A percentile compares a stretch with the other conserved stretches of the same genome.
phyloP scores from a whole-genome alignment of 2,329 filamentous ascomycete genomes.

The Sordariomycetes sp. region DNA sequence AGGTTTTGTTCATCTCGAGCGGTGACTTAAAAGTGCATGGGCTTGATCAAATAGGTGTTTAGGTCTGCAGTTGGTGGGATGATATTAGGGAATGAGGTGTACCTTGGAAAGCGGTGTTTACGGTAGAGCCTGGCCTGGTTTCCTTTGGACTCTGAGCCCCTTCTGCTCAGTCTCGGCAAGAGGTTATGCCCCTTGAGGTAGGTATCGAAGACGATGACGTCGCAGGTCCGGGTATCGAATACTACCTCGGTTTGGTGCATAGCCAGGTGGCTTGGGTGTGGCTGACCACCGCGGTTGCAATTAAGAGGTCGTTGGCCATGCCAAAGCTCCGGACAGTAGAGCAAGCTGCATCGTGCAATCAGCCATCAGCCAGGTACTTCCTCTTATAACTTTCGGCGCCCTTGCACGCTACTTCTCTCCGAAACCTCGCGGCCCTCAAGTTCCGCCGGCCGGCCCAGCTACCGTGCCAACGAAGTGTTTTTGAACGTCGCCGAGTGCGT shows the following conservation, averaged over 20 bases:
- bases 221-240: background rate
- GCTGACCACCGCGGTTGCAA: background rate
- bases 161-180: background rate
- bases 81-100: too few relatives aligned
- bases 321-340: background rate
- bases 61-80: too few relatives aligned
- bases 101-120: background rate
- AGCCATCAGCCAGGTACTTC: background rate
- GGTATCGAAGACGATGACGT: background rate
- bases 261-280: background rate
- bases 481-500: background rate
- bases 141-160: background rate
- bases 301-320: background rate
- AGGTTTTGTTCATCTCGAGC: background rate
- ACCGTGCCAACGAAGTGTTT: background rate
- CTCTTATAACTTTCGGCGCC: background rate
- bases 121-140: background rate
- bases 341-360: background rate
- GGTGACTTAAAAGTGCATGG: background rate
- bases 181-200: too few relatives aligned
- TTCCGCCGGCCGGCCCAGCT: background rate
- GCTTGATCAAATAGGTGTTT: too few relatives aligned
- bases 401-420: background rate
- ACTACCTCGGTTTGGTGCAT: background rate
- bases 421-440: background rate